Evolutionary conservation across 768 basidiomycete genomes (phyloP).

Genomic region (Pleurotus giganteus): DNA sequence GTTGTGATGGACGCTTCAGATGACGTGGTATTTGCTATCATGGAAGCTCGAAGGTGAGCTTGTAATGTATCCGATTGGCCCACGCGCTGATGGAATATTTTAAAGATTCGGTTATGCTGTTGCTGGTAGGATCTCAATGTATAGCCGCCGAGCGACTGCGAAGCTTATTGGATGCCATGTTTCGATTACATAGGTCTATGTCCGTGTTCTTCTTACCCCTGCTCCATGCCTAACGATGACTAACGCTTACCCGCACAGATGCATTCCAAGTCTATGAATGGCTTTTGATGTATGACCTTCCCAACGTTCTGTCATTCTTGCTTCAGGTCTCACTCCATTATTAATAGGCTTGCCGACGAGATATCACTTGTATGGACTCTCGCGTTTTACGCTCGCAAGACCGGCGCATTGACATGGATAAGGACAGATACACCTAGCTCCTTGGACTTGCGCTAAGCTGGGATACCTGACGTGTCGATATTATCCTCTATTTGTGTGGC

Average conservation of each 20-base stretch:
- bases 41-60: too few relatives aligned
- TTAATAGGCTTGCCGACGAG: constrained; percentile 20
- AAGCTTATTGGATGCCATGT: neutral
- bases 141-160: neutral
- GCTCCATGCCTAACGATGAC: neutral
- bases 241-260: constrained; percentile 13
- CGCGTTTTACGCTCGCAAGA: neutral
- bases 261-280: constrained; percentile 23
- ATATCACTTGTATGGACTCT: constrained; percentile 14
- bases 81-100: too few relatives aligned
- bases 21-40: too few relatives aligned
- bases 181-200: neutral
- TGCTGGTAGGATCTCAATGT: too few relatives aligned
- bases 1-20: too few relatives aligned
- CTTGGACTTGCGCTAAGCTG: constrained; percentile 19
- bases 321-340: neutral
- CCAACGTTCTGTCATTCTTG: neutral
- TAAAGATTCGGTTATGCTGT: too few relatives aligned
- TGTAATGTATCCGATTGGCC: too few relatives aligned
- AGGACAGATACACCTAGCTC: constrained; percentile 19
- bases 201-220: neutral
- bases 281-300: constrained; percentile 19
- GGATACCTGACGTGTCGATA: constrained; percentile 23
- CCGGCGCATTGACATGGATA: neutral
- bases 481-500: constrained; percentile 23